A percentile compares a stretch with the other conserved stretches of the same genome.
Conservation (phyloP, 257 asterid species). For the Penstemon barbatus region DNA sequence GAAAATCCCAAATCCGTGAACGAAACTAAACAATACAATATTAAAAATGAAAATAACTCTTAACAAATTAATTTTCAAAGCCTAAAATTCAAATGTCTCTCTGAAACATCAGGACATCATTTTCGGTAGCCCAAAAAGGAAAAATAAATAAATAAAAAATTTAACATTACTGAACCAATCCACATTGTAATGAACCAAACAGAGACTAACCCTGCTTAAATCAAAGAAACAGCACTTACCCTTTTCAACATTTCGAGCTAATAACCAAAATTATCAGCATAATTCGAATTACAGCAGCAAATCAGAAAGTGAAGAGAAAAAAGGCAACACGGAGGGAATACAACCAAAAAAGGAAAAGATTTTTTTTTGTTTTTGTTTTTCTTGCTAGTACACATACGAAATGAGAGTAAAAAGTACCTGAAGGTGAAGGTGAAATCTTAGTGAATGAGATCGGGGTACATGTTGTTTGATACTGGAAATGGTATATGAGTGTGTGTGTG, state of each 20-base stretch:
- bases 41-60: constrained; percentile 13
- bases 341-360: background rate
- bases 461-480: constrained; percentile 5
- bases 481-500: background rate
- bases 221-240: constrained; percentile 3
- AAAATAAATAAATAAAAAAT: no score
- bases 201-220: constrained; percentile 10
- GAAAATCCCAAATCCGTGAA: constrained; percentile 23
- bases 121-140: background rate
- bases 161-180: no score
- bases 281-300: background rate
- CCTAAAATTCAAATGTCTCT: constrained; percentile 24
- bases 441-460: constrained; percentile 31
- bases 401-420: constrained; percentile 32
- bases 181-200: background rate
- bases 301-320: background rate
- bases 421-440: constrained; percentile 36
- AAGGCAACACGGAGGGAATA: no score
- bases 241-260: constrained; percentile 17
- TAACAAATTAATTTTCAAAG: background rate
- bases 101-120: constrained; percentile 24
- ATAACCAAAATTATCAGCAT: background rate
- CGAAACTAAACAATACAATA: background rate
- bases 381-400: background rate
- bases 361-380: background rate